Conservation (phyloP, 164 flowering plant species). For the Dillenia suffruticosa region DNA sequence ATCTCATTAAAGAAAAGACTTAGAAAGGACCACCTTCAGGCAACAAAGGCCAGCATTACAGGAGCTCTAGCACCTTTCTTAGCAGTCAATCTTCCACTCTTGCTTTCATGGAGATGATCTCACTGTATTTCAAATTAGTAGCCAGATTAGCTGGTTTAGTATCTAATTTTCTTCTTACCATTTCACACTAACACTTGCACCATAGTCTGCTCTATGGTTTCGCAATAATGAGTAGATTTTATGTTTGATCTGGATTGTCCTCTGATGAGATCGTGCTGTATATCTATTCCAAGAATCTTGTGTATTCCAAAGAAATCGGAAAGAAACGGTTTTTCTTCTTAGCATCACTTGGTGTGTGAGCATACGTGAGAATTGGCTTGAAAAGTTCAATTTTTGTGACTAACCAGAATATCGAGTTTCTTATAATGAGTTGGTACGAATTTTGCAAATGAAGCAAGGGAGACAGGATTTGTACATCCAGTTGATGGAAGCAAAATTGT, state of each 20-base stretch:
- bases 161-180: too few relatives aligned
- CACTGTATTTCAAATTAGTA: too few relatives aligned
- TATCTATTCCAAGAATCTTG: too few relatives aligned
- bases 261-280: too few relatives aligned
- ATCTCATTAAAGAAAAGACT: conserved; percentile 1
- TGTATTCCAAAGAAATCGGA: too few relatives aligned
- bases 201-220: too few relatives aligned
- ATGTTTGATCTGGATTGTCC: conserved; percentile 8
- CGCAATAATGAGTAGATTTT: neutral
- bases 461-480: conserved; percentile 37
- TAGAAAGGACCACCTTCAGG: conserved; percentile 9
- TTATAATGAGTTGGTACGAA: conserved; percentile 26
- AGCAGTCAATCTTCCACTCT: neutral
- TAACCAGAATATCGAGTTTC: conserved; percentile 45
- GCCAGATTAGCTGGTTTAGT: too few relatives aligned
- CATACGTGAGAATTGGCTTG: too few relatives aligned
- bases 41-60: conserved; percentile 8
- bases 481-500: conserved; percentile 33
- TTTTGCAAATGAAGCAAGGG: conserved; percentile 30
- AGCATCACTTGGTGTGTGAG: too few relatives aligned
- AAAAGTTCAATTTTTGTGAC: too few relatives aligned
- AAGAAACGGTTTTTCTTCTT: neutral
- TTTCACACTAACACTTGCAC: too few relatives aligned
- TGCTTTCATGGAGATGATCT: too few relatives aligned
- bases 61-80: conserved; percentile 8